phyloP scores from a whole-genome alignment of 208 protist genomes.

The Crithidia mellificae region DNA sequence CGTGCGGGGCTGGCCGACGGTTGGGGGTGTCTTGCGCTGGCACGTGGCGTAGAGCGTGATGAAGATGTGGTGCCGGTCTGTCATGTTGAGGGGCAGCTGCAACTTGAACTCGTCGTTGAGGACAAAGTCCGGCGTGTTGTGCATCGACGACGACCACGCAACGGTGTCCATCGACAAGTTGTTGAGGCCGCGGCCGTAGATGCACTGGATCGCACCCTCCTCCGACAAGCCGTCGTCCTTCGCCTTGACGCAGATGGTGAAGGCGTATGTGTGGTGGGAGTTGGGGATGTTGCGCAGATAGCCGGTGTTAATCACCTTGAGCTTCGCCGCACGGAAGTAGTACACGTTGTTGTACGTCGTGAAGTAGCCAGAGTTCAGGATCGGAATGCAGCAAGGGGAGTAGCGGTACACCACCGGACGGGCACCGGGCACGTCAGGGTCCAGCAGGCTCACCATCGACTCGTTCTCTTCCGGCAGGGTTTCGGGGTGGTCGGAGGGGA shows the following conservation, averaged over 20 bases:
- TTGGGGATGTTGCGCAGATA: constrained; percentile 57
- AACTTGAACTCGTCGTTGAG: constrained; percentile 90
- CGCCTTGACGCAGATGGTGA: constrained; percentile 82
- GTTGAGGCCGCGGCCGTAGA: constrained; percentile 79
- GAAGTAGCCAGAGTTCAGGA: constrained; percentile 86
- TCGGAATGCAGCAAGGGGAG: constrained; percentile 79
- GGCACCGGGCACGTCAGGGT: constrained; percentile 72
- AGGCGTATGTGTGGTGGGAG: constrained; percentile 77
- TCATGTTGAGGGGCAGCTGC: constrained; percentile 83
- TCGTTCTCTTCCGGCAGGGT: constrained; percentile 81
- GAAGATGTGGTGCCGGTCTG: constrained; percentile 83
- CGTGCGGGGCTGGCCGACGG: constrained; percentile 38
- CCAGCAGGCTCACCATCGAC: constrained; percentile 66
- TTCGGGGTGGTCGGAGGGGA: constrained; percentile 53
- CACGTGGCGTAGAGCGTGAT: constrained; percentile 80
- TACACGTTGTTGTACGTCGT: constrained; percentile 88
- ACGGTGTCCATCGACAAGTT: constrained; percentile 66
- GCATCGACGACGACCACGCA: constrained; percentile 68
- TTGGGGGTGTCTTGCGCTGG: constrained; percentile 52
- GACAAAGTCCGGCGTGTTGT: constrained; percentile 49
- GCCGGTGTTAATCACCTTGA: constrained; percentile 63
- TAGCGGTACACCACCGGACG: constrained; percentile 58
- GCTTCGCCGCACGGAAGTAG: constrained; percentile 70
- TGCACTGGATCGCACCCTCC: constrained; percentile 71
- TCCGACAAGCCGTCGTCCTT: constrained; percentile 70